phyloP scores from a whole-genome alignment of 1,139 yeast species.

The Pichia cactophila region DNA sequence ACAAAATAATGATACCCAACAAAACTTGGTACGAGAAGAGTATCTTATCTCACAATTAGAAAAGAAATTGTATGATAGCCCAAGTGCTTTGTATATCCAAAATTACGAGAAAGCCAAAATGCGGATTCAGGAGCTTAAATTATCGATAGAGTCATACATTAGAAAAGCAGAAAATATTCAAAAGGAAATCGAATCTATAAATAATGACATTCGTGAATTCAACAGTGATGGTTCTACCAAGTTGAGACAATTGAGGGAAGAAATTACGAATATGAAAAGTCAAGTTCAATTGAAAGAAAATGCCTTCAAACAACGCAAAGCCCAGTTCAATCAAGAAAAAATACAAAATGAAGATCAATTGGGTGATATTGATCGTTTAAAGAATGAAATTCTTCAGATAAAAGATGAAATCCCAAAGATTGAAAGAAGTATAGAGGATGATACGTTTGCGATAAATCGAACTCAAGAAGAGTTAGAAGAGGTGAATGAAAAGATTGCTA shows the following conservation, averaged over 20 bases:
- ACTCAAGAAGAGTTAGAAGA: slow-evolving; percentile 30
- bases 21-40: slow-evolving; percentile 53
- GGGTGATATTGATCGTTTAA: slow-evolving; percentile 47
- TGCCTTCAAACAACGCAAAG: slow-evolving; percentile 41
- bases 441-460: slow-evolving; percentile 30
- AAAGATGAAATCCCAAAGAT: slow-evolving; percentile 30
- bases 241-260: slow-evolving; percentile 57
- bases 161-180: slow-evolving; percentile 12
- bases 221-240: slow-evolving; percentile 74
- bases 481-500: slow-evolving; percentile 42
- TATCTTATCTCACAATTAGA: slow-evolving; percentile 63
- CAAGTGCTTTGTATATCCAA: slow-evolving; percentile 42
- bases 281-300: slow-evolving; percentile 36
- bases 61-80: slow-evolving; percentile 53
- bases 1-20: slow-evolving; percentile 52
- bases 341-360: slow-evolving; percentile 65
- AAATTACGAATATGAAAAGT: slow-evolving; percentile 37
- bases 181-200: slow-evolving; percentile 48
- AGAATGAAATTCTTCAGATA: slow-evolving; percentile 44
- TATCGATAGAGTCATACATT: slow-evolving; percentile 25
- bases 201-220: slow-evolving; percentile 78
- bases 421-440: slow-evolving; percentile 34
- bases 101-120: slow-evolving; percentile 41
- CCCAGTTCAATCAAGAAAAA: slow-evolving; percentile 55
- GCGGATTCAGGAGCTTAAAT: slow-evolving; percentile 43